Evolutionary conservation across 139 green algal species (phyloP), one percentile per base, ranked within the genome.

Genomic region (Diplosphaera chodatii): DNA sequence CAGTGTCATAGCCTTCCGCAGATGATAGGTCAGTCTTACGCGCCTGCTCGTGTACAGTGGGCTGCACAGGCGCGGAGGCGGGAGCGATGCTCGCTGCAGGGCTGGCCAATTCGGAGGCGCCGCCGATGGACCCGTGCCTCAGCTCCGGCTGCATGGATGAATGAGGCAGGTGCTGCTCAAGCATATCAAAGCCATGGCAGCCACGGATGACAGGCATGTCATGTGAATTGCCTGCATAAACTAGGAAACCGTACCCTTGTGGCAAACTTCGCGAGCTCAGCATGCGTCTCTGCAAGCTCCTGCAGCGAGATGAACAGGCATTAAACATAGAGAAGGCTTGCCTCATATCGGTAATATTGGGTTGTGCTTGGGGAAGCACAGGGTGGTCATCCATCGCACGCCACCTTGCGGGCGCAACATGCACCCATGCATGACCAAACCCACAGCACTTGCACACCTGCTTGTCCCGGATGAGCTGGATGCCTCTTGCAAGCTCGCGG

Each of bases 381-480:
- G n/a, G n/a, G n/a, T n/a, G n/a, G n/a, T n/a, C n/a, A n/a, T n/a
- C n/a, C n/a, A n/a, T n/a, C n/a, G n/a, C n/a, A n/a, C n/a, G n/a
- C n/a, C n/a, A n/a, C n/a, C n/a, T n/a, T n/a, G n/a, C n/a, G n/a
- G n/a, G n/a, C n/a, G n/a, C n/a, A n/a, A n/a, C n/a, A 34, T 34
- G 27, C 63, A 37, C 29, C 13, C 63, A n/a, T n/a, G n/a, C n/a
- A n/a, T n/a, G n/a, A 40, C 20, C 37, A 20, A 5, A 8, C 13
- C 13, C 37, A 13, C 37, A 48, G 37, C 37, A 27, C 31, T n/a
- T n/a, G n/a, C n/a, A 41, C 21, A 78, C 83, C 72, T 83, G 77
- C 73, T 79, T 83, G 67, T 88, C 83, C 20, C 82, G 70, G 21
- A 89, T 65, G 29, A 86, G 74, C 68, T 84, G 82, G 40, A 89